phyloP scores from a whole-genome alignment of 2,329 filamentous ascomycete genomes.

The Trichoderma aggressivum region DNA sequence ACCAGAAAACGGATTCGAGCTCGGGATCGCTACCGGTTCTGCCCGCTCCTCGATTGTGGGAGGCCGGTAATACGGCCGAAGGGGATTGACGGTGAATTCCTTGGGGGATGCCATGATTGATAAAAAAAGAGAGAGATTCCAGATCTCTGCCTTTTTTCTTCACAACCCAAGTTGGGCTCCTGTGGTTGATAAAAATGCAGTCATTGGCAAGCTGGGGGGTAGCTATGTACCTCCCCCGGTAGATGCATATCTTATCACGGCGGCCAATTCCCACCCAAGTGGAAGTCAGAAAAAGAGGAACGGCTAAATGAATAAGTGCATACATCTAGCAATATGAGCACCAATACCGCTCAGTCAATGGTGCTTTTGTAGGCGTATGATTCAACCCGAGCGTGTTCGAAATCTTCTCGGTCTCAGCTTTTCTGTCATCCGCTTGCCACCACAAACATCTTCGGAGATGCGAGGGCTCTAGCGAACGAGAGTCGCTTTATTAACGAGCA shows the following conservation, averaged over 20 bases:
- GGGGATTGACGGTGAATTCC: constrained; percentile 55
- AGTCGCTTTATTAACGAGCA: constrained; percentile 13
- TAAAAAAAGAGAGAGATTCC: constrained; percentile 24
- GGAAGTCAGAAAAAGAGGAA: too few relatives aligned
- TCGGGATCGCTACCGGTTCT: constrained; percentile 37
- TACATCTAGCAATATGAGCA: too few relatives aligned
- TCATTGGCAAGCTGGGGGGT: constrained; percentile 25
- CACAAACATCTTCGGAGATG: constrained; percentile 25
- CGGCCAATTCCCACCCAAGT: constrained; percentile 24
- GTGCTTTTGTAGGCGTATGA: too few relatives aligned
- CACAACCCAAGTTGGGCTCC: constrained; percentile 11
- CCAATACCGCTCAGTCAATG: neutral
- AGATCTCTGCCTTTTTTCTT: constrained; percentile 25
- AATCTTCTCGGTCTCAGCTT: too few relatives aligned
- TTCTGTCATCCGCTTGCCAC: too few relatives aligned
- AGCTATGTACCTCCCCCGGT: constrained; percentile 25
- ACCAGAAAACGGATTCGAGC: constrained; percentile 45
- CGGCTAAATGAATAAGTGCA: too few relatives aligned
- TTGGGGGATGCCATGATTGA: constrained; percentile 45
- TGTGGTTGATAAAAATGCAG: constrained; percentile 5
- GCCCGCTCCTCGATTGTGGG: constrained; percentile 51
- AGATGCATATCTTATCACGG: constrained; percentile 27
- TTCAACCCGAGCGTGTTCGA: too few relatives aligned
- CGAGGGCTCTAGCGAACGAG: constrained; percentile 25
- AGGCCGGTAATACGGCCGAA: constrained; percentile 68